phyloP scores from a whole-genome alignment of 805 yeast genomes.

The Kluyveromyces lactis region DNA sequence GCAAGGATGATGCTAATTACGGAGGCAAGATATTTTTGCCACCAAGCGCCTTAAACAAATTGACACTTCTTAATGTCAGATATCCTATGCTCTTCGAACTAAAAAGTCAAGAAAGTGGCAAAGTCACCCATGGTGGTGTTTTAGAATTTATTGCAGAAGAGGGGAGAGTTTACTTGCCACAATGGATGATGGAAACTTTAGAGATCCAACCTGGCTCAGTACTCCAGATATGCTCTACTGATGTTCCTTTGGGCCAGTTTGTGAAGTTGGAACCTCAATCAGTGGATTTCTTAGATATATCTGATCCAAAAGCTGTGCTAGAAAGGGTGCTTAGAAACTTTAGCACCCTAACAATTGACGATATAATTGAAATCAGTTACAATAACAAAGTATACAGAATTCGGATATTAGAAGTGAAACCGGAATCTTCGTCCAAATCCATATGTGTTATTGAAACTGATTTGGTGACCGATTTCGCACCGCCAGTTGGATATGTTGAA shows the following conservation, averaged over 20 bases:
- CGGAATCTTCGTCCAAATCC: constrained; percentile 54
- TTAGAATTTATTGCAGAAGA: constrained; percentile 95
- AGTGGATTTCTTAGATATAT: constrained; percentile 82
- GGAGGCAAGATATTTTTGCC: constrained; percentile 97
- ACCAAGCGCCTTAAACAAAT: constrained; percentile 79
- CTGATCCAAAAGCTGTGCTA: constrained; percentile 93
- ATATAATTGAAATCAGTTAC: constrained; percentile 76
- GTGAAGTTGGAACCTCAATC: constrained; percentile 95
- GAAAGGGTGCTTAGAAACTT: constrained; percentile 89
- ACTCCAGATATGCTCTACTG: constrained; percentile 64
- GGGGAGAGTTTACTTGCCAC: constrained; percentile 90
- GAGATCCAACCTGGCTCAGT: constrained; percentile 71
- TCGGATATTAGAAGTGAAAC: constrained; percentile 80
- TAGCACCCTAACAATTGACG: constrained; percentile 77
- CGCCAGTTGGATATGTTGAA: constrained; percentile 97
- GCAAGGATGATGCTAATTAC: constrained; percentile 73
- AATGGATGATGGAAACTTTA: constrained; percentile 89
- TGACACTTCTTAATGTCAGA: constrained; percentile 83
- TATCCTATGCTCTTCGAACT: constrained; percentile 94
- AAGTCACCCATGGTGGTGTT: constrained; percentile 83
- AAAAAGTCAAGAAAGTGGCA: constrained; percentile 51
- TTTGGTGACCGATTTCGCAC: constrained; percentile 94
- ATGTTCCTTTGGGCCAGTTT: constrained; percentile 77
- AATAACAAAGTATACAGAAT: constrained; percentile 73
- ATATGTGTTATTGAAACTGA: constrained; percentile 96